A percentile compares a stretch with the other conserved stretches of the same genome.
Evolutionary conservation across 257 asterid genomes (phyloP).

Genomic region (Phtheirospermum japonicum): DNA sequence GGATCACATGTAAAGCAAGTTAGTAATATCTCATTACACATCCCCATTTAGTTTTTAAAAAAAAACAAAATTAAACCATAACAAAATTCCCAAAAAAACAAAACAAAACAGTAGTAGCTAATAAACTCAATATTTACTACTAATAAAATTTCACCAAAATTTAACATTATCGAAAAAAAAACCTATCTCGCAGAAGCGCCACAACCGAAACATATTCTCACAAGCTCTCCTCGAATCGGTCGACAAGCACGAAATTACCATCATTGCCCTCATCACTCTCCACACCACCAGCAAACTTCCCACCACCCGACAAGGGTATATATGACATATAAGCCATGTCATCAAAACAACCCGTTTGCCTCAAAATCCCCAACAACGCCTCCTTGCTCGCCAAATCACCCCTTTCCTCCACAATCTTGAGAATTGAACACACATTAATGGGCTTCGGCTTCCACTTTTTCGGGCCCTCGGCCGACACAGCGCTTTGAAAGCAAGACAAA

Average conservation of each 20-base stretch:
- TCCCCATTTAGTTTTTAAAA: not conserved
- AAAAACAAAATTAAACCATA: not conserved
- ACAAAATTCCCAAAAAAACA: not conserved
- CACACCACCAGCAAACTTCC: slow-evolving; percentile 25
- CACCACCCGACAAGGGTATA: slow-evolving; percentile 36
- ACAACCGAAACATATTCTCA: slow-evolving; percentile 26
- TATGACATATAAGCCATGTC: slow-evolving; percentile 51
- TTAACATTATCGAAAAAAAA: not conserved
- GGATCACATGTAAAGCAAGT: not conserved
- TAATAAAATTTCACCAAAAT: slow-evolving; percentile 7
- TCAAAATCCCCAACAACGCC: slow-evolving; percentile 47
- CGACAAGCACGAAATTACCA: slow-evolving; percentile 36
- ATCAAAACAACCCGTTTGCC: slow-evolving; percentile 55
- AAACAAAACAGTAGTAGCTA: not conserved
- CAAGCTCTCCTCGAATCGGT: slow-evolving; percentile 63
- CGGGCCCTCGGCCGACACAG: slow-evolving; percentile 53
- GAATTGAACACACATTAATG: slow-evolving; percentile 42
- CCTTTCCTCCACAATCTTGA: slow-evolving; percentile 53
- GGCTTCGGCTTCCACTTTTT: slow-evolving; percentile 78
- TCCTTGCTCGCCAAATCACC: slow-evolving; percentile 49
- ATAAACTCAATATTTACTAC: slow-evolving; percentile 28
- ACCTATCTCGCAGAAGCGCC: not conserved
- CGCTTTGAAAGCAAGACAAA: slow-evolving; percentile 66
- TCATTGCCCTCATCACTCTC: slow-evolving; percentile 36
- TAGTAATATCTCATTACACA: not conserved